Evolutionary conservation across 306 rosid genomes (phyloP).

Genomic region (Myrica gale): DNA sequence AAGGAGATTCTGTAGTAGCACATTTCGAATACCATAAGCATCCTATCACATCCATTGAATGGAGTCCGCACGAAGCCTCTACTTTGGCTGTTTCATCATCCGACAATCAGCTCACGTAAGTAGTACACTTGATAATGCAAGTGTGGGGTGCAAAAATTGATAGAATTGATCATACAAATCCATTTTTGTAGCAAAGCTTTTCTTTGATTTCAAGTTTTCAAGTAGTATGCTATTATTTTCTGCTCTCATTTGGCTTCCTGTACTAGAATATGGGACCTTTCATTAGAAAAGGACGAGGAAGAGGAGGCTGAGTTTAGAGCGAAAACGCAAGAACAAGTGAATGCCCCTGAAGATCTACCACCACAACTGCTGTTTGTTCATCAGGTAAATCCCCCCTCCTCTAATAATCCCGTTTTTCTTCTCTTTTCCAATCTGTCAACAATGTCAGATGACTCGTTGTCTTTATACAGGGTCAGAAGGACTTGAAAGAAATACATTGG

Average conservation of each 20-base stretch:
- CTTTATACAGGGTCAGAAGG: constrained; percentile 78
- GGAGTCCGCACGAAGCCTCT: constrained; percentile 96
- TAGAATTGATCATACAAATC: background rate
- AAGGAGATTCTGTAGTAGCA: constrained; percentile 77
- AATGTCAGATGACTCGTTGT: background rate
- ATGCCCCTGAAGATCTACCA: constrained; percentile 86
- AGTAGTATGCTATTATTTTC: background rate
- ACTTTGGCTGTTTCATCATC: constrained; percentile 81
- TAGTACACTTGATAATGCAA: background rate
- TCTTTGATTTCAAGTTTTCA: background rate
- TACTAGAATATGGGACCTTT: constrained; percentile 93
- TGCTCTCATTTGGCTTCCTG: constrained; percentile 19
- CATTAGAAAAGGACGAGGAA: constrained; percentile 89
- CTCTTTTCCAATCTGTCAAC: background rate
- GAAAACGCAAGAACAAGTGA: constrained; percentile 69
- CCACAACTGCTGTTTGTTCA: constrained; percentile 96
- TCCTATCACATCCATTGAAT: constrained; percentile 89
- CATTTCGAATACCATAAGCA: constrained; percentile 84
- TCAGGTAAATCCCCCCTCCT: constrained; percentile 48
- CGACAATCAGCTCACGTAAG: constrained; percentile 98
- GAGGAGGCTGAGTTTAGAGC: constrained; percentile 94
- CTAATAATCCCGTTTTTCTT: no score
- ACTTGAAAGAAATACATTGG: constrained; percentile 94
- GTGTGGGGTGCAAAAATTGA: constrained; percentile 6
- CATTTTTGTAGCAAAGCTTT: background rate